Evolutionary conservation across 2,329 filamentous ascomycete species (phyloP), one percentile per base, ranked within the genome.

Genomic region (Clonostachys sp.): DNA sequence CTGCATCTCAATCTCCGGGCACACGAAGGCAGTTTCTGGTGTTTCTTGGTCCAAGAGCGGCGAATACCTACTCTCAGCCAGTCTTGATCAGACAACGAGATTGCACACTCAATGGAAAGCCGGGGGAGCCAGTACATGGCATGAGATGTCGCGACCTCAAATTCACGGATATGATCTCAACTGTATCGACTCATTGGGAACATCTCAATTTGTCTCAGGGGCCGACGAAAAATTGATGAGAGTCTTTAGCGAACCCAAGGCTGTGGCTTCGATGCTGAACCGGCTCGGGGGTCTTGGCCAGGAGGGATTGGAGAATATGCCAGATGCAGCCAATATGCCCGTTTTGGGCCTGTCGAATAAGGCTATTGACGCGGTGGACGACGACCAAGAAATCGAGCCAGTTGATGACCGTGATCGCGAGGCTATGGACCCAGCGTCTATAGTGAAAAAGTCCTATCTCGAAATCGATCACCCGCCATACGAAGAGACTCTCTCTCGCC

Each of bases 161-260:
- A 99, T 99, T 54, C 94, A 99, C 63, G 94, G 94, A 36, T 99
- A 99, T 64, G 92, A 99, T 64, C 78, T 99, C 47, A 99, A 97
- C 72, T 97, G 94, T 64, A 84, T 97, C 53, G 87, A 91, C 59
- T 80, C 84, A 1, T 74, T 96, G 6, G 84, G 82, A 8, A 67
- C 79, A 8, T 77, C 81, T 8, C 86, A 86, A 55, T 99, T 99
- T 61, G 86, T 97, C 18, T 95, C 91, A 3, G 94, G 94, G 7
- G 94, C 94, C 4, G 94, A 99, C 55, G 94, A 99, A 72, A 99
- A 99, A 68, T 81, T 99, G n/a, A 81, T 99, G 64, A 86, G 94
- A 20, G 92, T 99, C 3, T 99, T 99, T 66, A 85, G 87, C 59
- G 85, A 96, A 67, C 94, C 94, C 6, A 87, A 83, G 61, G 86